Evolutionary conservation across 2,329 filamentous ascomycete genomes (phyloP).

Genomic region (Teratosphaeria destructans): DNA sequence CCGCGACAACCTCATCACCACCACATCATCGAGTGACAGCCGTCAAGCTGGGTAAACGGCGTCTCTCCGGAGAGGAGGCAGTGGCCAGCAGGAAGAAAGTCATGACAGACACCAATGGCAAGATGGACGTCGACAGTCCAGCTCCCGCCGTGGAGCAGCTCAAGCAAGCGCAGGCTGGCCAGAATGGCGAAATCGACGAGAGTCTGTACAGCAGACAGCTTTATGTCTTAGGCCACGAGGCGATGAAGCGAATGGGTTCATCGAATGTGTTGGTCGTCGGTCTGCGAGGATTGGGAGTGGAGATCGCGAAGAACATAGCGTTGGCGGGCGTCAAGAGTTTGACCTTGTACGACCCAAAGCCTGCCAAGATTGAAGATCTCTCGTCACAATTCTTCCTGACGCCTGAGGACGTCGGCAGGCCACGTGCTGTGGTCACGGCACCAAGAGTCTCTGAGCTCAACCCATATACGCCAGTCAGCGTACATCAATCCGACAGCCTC

Average conservation of each 20-base stretch:
- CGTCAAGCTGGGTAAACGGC: constrained; percentile 42
- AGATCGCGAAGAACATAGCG: constrained; percentile 97
- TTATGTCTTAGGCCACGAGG: constrained; percentile 63
- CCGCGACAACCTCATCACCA: neutral
- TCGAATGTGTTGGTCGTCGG: constrained; percentile 91
- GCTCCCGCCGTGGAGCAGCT: constrained; percentile 49
- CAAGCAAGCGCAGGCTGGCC: constrained; percentile 32
- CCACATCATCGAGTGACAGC: neutral
- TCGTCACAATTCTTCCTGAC: constrained; percentile 97
- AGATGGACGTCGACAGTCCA: constrained; percentile 53
- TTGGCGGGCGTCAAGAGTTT: constrained; percentile 96
- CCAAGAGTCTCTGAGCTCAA: constrained; percentile 91
- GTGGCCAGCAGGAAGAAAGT: constrained; percentile 36
- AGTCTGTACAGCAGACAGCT: constrained; percentile 58
- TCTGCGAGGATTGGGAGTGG: constrained; percentile 86
- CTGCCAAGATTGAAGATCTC: constrained; percentile 74
- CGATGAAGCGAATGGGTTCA: constrained; percentile 98
- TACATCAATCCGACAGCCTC: constrained; percentile 57
- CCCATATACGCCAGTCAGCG: constrained; percentile 81
- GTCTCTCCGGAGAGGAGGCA: constrained; percentile 39
- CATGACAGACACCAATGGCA: constrained; percentile 22
- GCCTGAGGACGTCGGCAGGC: constrained; percentile 79
- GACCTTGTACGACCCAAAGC: constrained; percentile 81
- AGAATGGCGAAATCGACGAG: constrained; percentile 55
- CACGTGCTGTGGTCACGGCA: constrained; percentile 74